phyloP scores from a whole-genome alignment of 306 rosid species.

The Datisca glomerata region DNA sequence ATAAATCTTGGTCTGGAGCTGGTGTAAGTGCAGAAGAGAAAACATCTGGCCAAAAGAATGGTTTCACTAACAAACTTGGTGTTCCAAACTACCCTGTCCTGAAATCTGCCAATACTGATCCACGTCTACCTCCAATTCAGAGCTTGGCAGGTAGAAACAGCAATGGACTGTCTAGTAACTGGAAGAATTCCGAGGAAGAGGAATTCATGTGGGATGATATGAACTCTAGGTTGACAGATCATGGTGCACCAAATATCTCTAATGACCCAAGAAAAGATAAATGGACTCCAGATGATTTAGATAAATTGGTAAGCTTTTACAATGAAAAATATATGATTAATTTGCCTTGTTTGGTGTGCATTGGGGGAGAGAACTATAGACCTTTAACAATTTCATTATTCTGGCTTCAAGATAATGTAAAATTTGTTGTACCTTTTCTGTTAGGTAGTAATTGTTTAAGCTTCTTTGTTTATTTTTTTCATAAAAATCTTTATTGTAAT shows the following conservation, averaged over 20 bases:
- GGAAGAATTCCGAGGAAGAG: slow-evolving; percentile 93
- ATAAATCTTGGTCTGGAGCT: slow-evolving; percentile 46
- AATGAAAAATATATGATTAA: too few relatives aligned
- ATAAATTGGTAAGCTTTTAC: slow-evolving; percentile 48
- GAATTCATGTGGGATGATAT: slow-evolving; percentile 79
- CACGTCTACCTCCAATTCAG: slow-evolving; percentile 31
- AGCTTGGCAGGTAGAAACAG: slow-evolving; percentile 23
- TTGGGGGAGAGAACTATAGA: not conserved
- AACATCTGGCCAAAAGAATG: slow-evolving; percentile 52
- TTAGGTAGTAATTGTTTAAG: too few relatives aligned
- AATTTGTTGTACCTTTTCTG: too few relatives aligned
- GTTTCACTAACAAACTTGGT: slow-evolving; percentile 37
- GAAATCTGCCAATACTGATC: slow-evolving; percentile 39
- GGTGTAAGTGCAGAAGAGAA: slow-evolving; percentile 32
- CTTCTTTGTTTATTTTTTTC: too few relatives aligned
- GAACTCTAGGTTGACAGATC: slow-evolving; percentile 39
- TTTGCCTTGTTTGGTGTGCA: not conserved
- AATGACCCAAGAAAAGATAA: slow-evolving; percentile 31
- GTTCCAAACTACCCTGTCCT: slow-evolving; percentile 32
- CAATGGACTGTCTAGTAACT: slow-evolving; percentile 41
- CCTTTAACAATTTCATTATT: not conserved
- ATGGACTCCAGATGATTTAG: slow-evolving; percentile 54
- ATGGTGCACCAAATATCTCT: slow-evolving; percentile 27
- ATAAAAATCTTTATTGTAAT: too few relatives aligned
- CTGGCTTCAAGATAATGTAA: too few relatives aligned